Evolutionary conservation across 148 eudicot species (phyloP).

Genomic region (Pharnaceum exiguum): DNA sequence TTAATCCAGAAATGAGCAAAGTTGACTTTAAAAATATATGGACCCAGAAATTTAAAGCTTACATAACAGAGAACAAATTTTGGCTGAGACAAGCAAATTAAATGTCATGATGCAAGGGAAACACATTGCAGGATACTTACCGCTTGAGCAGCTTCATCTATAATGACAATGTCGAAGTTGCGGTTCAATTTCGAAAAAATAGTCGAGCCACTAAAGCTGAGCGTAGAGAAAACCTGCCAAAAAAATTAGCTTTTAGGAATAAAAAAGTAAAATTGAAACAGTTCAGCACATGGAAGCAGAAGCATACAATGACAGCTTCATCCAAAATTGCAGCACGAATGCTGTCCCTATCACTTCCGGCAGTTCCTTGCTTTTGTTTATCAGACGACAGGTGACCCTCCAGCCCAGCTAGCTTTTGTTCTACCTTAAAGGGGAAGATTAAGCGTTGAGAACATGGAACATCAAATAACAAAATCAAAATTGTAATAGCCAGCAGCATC

Average conservation of each 20-base stretch:
- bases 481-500: not conserved
- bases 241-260: conserved; percentile 18
- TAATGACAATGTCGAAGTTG: conserved; percentile 84
- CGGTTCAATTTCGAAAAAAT: conserved; percentile 77
- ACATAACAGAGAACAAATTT: not conserved
- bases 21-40: no score
- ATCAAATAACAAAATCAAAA: not conserved
- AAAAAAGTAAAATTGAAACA: conserved; percentile 5
- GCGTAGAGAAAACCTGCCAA: conserved; percentile 92
- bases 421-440: conserved; percentile 49
- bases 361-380: conserved; percentile 70
- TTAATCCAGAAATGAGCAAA: no score
- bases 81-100: no score
- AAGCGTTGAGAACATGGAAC: not conserved
- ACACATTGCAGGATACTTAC: conserved; percentile 38
- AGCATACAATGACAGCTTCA: conserved; percentile 89
- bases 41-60: no score
- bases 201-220: conserved; percentile 91
- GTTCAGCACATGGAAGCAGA: conserved; percentile 8
- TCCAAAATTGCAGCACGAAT: conserved; percentile 79
- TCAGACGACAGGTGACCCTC: conserved; percentile 57
- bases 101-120: not conserved
- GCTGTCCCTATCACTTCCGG: conserved; percentile 63
- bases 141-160: conserved; percentile 99
- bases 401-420: conserved; percentile 78